Conservation (phyloP, 2,329 filamentous ascomycete genomes). For the Diaporthe sp. region DNA sequence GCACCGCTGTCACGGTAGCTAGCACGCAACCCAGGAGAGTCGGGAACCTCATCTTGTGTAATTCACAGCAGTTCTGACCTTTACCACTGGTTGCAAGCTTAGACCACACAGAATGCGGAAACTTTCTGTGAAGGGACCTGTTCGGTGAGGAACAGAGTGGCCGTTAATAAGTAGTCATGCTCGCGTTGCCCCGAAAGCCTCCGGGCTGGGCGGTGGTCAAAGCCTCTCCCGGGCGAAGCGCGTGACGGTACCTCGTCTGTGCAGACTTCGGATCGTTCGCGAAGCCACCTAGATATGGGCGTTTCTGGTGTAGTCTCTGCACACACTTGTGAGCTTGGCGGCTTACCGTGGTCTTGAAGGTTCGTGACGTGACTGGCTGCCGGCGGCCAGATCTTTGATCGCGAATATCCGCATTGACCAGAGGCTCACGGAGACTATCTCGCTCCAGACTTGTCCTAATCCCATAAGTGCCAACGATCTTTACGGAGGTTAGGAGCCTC, state of each 20-base stretch:
- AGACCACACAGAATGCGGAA: neutral
- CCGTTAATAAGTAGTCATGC: neutral
- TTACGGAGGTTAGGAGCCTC: neutral
- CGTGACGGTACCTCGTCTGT: neutral
- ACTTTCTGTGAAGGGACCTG: neutral
- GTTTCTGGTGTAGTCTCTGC: neutral
- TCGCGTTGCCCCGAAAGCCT: neutral
- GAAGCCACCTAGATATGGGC: neutral
- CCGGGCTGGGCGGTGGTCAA: neutral
- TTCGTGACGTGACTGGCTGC: neutral
- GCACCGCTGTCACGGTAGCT: constrained; percentile 1
- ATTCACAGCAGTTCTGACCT: neutral
- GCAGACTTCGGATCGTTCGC: constrained; percentile 8
- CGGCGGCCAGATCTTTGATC: constrained; percentile 1
- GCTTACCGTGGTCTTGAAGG: neutral
- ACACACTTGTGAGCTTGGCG: constrained; percentile 2
- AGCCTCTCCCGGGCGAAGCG: neutral
- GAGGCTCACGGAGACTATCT: neutral
- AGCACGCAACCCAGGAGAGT: constrained; percentile 1
- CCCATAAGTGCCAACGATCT: neutral
- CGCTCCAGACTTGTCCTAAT: neutral
- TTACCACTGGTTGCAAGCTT: neutral
- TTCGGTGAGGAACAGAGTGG: neutral
- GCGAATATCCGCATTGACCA: constrained; percentile 1
- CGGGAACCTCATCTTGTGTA: constrained; percentile 1